A percentile compares a stretch with the other conserved stretches of the same genome.
Conservation (phyloP, 208 protist species). For the Sergeia podlipaevii region DNA sequence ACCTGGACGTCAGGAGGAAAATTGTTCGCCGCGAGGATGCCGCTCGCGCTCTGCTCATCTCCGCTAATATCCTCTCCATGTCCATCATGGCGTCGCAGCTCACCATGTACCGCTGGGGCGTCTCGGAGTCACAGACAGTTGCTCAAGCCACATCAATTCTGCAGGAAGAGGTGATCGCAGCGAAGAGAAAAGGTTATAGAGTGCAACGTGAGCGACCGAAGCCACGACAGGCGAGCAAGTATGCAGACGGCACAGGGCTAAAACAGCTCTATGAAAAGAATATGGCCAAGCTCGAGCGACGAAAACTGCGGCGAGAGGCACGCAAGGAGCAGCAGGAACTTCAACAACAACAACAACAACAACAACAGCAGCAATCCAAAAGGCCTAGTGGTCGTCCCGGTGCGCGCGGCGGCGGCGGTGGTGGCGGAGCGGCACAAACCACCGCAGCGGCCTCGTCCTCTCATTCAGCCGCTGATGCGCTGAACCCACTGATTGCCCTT, state of each 20-base stretch:
- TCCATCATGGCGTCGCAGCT: conserved; percentile 81
- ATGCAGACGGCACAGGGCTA: conserved; percentile 26
- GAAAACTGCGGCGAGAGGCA: conserved; percentile 11
- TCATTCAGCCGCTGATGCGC: no score
- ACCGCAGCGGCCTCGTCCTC: no score
- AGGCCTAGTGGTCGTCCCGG: no score
- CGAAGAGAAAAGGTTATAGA: conserved; percentile 33
- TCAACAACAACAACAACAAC: conserved; percentile 1
- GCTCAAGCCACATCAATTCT: conserved; percentile 45
- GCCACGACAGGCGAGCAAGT: conserved; percentile 23
- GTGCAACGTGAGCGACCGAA: conserved; percentile 21
- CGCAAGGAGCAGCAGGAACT: neutral
- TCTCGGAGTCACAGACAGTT: conserved; percentile 70
- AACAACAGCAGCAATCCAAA: conserved; percentile 7
- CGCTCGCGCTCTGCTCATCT: conserved; percentile 58
- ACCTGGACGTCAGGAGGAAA: conserved; percentile 44
- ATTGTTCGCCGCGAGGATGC: conserved; percentile 41
- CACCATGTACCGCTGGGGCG: conserved; percentile 78
- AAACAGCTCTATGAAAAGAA: conserved; percentile 15
- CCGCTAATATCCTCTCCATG: conserved; percentile 71
- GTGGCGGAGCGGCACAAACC: no score
- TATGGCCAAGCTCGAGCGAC: conserved; percentile 15
- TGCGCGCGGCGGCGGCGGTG: no score
- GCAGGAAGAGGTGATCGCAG: conserved; percentile 42
- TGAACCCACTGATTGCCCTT: neutral